Conservation (phyloP, 495 filamentous ascomycete genomes). For the Acidiella bohemica region DNA sequence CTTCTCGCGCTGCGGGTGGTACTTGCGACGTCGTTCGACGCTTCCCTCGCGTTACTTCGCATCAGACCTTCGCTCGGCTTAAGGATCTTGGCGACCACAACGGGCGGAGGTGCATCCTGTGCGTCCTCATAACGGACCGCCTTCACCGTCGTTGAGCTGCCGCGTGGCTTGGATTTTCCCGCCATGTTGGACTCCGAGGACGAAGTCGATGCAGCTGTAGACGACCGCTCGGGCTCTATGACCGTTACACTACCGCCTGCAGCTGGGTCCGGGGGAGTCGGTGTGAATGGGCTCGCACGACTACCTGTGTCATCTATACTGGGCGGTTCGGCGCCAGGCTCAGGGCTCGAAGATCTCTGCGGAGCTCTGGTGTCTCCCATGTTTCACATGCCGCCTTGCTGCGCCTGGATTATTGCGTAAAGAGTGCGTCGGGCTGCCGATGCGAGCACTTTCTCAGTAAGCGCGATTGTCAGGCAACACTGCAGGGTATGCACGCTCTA, state of each 20-base stretch:
- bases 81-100: not conserved
- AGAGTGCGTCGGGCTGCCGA: too few relatives aligned
- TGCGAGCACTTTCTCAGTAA: too few relatives aligned
- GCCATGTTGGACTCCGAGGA: not conserved
- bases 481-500: too few relatives aligned
- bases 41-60: not conserved
- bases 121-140: slow-evolving; percentile 4
- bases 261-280: not conserved
- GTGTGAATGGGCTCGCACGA: too few relatives aligned
- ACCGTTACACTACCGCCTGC: not conserved
- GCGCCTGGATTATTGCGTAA: too few relatives aligned
- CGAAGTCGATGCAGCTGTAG: not conserved
- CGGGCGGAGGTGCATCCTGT: not conserved
- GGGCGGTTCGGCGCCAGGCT: too few relatives aligned
- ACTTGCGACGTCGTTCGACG: not conserved
- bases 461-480: too few relatives aligned
- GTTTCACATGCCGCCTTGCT: too few relatives aligned
- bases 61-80: slow-evolving; percentile 1
- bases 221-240: not conserved
- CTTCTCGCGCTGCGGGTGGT: slow-evolving; percentile 4
- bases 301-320: too few relatives aligned
- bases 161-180: slow-evolving; percentile 1
- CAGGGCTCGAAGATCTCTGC: too few relatives aligned
- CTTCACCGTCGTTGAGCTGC: not conserved
- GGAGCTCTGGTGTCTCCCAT: too few relatives aligned